Evolutionary conservation across 108 stramenopile species (phyloP).

Genomic region (Skeletonema menzelii): DNA sequence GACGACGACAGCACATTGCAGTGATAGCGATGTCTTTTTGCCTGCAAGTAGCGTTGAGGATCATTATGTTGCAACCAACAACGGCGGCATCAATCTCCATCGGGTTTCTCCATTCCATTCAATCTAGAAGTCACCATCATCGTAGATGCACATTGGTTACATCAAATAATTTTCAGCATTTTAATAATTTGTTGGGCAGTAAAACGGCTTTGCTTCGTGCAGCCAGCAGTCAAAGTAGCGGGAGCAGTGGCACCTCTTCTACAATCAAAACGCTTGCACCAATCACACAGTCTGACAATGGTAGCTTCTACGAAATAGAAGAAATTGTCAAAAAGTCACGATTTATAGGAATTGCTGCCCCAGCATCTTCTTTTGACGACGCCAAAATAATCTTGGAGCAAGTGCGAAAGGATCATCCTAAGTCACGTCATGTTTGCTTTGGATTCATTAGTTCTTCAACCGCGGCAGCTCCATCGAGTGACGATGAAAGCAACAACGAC

Average conservation of each 20-base stretch:
- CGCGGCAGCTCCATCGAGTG: conserved; percentile 3
- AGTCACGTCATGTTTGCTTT: conserved; percentile 79
- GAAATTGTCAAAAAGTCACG: conserved; percentile 76
- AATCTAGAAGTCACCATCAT: not conserved
- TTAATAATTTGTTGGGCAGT: not conserved
- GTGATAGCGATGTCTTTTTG: not conserved
- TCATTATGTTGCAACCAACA: not conserved
- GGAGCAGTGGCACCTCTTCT: not conserved
- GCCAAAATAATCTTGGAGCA: conserved; percentile 51
- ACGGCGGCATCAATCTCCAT: not conserved
- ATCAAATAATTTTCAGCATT: not conserved
- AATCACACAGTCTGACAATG: not conserved
- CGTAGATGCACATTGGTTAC: not conserved
- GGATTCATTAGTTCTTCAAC: conserved; percentile 49
- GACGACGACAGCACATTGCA: no score
- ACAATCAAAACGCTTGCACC: conserved; percentile 22
- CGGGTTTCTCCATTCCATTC: not conserved
- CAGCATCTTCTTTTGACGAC: conserved; percentile 67
- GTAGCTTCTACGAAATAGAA: conserved; percentile 48
- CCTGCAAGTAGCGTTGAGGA: not conserved
- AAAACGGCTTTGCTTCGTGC: not conserved
- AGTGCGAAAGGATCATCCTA: conserved; percentile 71
- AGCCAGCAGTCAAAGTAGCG: not conserved
- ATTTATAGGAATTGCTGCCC: conserved; percentile 74
- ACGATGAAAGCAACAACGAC: not conserved